phyloP scores from a whole-genome alignment of 78 protist genomes.

The Carpediemonas membranifera region DNA sequence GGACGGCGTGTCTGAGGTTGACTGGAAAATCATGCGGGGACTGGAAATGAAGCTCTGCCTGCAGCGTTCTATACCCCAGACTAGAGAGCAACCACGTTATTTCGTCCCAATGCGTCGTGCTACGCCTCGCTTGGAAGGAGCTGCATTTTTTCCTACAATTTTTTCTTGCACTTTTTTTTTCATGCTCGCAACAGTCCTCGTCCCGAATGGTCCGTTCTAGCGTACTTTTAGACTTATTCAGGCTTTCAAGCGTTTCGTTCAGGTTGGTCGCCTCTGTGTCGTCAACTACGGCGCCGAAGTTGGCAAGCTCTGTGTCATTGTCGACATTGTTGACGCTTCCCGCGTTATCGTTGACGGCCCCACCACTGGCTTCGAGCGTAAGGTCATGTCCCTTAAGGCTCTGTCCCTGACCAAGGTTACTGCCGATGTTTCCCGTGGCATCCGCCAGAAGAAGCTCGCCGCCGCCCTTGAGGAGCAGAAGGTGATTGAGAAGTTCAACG shows the following conservation, averaged over 20 bases:
- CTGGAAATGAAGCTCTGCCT: too few species aligned
- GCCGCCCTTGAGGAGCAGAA: neutral
- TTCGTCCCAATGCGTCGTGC: too few species aligned
- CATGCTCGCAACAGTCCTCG: too few species aligned
- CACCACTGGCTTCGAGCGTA: conserved; percentile 2
- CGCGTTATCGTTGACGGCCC: conserved; percentile 35
- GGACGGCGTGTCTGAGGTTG: too few species aligned
- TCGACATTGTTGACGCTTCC: conserved; percentile 18
- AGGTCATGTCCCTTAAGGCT: conserved; percentile 1
- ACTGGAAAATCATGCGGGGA: too few species aligned
- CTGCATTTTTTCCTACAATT: too few species aligned
- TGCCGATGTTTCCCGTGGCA: neutral
- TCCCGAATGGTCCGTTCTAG: too few species aligned
- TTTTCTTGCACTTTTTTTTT: too few species aligned
- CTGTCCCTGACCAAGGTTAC: conserved; percentile 15
- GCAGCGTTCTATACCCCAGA: too few species aligned
- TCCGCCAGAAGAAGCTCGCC: neutral
- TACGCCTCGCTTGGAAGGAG: too few species aligned
- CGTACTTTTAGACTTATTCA: conserved; percentile 25
- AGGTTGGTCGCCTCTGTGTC: conserved; percentile 27
- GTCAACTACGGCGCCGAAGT: conserved; percentile 6
- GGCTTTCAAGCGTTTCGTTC: conserved; percentile 18
- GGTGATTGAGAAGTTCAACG: neutral
- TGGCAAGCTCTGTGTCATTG: conserved; percentile 18
- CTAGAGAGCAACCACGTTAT: too few species aligned